Conservation (phyloP, 495 filamentous ascomycete species). For the Aspergillus leporis region DNA sequence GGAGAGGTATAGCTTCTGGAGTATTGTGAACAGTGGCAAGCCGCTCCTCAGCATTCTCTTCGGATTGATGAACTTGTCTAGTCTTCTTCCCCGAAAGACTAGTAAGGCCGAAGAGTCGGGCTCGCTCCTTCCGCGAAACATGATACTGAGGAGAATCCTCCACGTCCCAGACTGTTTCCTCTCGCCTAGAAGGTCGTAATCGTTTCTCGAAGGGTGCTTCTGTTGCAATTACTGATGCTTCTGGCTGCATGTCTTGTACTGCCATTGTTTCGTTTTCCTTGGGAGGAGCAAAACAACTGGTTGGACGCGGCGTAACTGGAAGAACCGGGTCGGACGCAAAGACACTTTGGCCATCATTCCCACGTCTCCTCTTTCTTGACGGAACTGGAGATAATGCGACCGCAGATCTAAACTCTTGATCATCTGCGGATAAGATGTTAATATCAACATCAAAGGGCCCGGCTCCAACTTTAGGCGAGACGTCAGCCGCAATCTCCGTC, state of each 20-base stretch:
- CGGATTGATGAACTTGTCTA: constrained; percentile 9
- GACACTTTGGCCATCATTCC: constrained; percentile 35
- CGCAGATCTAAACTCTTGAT: constrained; percentile 41
- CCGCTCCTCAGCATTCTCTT: constrained; percentile 1
- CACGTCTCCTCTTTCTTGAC: constrained; percentile 41
- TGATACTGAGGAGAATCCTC: constrained; percentile 35
- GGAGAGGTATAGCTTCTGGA: constrained; percentile 12
- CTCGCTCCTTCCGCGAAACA: constrained; percentile 28
- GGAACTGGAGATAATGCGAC: constrained; percentile 38
- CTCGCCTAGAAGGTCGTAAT: constrained; percentile 28
- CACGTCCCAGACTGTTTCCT: constrained; percentile 41
- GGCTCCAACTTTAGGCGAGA: constrained; percentile 38
- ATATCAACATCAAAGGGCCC: constrained; percentile 42
- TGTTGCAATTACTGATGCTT: constrained; percentile 15
- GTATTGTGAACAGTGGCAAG: constrained; percentile 14
- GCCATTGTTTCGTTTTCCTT: constrained; percentile 12
- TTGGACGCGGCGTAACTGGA: constrained; percentile 32
- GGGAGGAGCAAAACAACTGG: constrained; percentile 10
- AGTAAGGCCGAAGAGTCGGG: constrained; percentile 9
- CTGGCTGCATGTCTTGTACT: constrained; percentile 15
- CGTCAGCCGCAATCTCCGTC: constrained; percentile 48
- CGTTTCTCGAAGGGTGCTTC: constrained; percentile 19
- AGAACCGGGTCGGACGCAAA: constrained; percentile 35
- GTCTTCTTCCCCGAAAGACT: constrained; percentile 19
- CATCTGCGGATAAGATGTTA: constrained; percentile 44